A percentile compares a stretch with the other conserved stretches of the same genome.
Evolutionary conservation across 2,329 filamentous ascomycete species (phyloP).

Genomic region (Diaporthe humulicola): DNA sequence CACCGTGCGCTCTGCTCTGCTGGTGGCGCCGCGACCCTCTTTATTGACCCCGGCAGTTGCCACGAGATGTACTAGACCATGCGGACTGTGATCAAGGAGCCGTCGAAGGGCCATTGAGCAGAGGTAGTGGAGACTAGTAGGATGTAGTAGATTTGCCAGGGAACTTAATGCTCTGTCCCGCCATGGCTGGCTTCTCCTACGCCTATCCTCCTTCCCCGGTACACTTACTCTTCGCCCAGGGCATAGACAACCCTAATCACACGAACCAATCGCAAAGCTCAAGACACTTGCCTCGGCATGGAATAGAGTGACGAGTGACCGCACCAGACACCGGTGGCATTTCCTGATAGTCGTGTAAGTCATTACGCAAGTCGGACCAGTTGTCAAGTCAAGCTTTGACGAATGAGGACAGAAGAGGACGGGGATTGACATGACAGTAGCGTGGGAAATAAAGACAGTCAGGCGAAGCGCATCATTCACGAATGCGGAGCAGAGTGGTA

Average conservation of each 20-base stretch:
- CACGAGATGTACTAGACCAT: neutral
- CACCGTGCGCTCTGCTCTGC: neutral
- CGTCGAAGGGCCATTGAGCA: neutral
- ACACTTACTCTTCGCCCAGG: neutral
- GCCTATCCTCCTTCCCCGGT: neutral
- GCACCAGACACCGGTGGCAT: neutral
- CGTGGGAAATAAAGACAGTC: neutral
- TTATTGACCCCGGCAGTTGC: constrained; percentile 16
- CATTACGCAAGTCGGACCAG: neutral
- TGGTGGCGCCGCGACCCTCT: constrained; percentile 6
- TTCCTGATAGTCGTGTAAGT: neutral
- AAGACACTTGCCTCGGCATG: neutral
- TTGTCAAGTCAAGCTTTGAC: too few species aligned
- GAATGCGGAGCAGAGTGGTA: neutral
- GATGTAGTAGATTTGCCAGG: neutral
- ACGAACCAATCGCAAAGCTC: constrained; percentile 14
- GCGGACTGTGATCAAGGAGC: neutral
- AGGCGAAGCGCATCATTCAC: neutral
- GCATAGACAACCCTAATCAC: neutral
- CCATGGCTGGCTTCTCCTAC: neutral
- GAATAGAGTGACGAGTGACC: neutral
- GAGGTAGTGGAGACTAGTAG: neutral
- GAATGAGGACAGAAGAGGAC: neutral
- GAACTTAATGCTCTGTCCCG: neutral
- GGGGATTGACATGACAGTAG: neutral